Base-by-base conservation (phyloP, 306 rosid species). In the Fragaria vesca region DNA sequence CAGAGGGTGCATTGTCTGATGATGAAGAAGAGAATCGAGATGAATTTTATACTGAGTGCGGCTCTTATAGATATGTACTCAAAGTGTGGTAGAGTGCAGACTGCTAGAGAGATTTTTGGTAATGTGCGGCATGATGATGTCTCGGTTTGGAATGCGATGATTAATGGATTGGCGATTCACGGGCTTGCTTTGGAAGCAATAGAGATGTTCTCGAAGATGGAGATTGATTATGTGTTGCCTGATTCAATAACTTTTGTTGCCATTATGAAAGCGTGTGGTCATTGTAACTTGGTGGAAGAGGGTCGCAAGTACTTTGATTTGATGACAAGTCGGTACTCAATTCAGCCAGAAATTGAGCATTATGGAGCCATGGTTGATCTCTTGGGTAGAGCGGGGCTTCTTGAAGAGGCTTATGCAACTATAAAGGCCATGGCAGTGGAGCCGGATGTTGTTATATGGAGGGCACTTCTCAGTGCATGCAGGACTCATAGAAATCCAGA, bases 331-430 rank as follows among this genome's bases (percentile, higher is more conserved):
- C 76, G 36, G 30, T 89, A 85, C 80, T 85, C 73, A 3, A 88
- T 91, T 83, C 77, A 32, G 85, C 92, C 97, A 0, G 85, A 85
- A 28, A 85, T 91, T 17, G 89, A 91, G 84, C 97, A 91, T 79
- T 89, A 86, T 62, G 94, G 97, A 24, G 84, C 88, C 78, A 86
- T 91, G 92, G 91, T 88, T 80, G 97, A 91, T 85, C 89, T 91
- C 66, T 82, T 88, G 69, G 88, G 94, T 61, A 81, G 94, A 69
- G 89, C 88, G 5, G 97, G 94, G 81, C 80, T 78, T 55, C 75
- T 88, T 71, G 87, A 91, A 54, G 91, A 91, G 61, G 92, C 94
- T 20, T 79, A 79, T 85, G 85, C 60, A 12, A 52, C 88, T 57
- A 82, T 88, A 57, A 85, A 79, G 82, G 76, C 10, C 9, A 91